Evolutionary conservation across 2,329 filamentous ascomycete genomes (phyloP).

Genomic region (Fusarium armeniacum): DNA sequence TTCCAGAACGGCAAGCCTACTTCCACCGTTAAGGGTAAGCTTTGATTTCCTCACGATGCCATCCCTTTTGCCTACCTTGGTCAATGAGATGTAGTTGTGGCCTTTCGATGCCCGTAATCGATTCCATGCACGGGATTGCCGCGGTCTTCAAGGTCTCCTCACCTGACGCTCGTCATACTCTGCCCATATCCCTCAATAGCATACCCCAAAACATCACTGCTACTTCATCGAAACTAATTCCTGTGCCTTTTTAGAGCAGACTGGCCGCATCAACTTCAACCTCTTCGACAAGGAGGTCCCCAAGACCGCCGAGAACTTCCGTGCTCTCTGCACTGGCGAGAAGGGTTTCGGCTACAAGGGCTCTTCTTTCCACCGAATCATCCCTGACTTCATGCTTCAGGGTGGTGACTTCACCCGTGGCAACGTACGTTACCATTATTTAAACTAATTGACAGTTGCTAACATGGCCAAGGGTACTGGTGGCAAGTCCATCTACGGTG

Average conservation of each 20-base stretch:
- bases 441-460: conserved; percentile 24
- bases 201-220: background rate
- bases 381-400: conserved; percentile 95
- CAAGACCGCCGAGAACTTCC: conserved; percentile 90
- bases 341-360: conserved; percentile 86
- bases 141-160: background rate
- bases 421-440: conserved; percentile 74
- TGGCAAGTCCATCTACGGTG: conserved; percentile 94
- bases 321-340: conserved; percentile 83
- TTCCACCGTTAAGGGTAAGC: conserved; percentile 71
- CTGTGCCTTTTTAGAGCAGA: conserved; percentile 68
- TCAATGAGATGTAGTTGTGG: conserved; percentile 3
- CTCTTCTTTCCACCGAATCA: conserved; percentile 93
- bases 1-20: conserved; percentile 72
- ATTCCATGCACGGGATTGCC: background rate
- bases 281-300: conserved; percentile 89
- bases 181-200: conserved; percentile 25
- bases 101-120: conserved; percentile 1
- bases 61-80: conserved; percentile 19
- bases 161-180: conserved; percentile 21
- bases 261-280: conserved; percentile 87
- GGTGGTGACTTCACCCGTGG: conserved; percentile 94
- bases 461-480: conserved; percentile 77
- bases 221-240: conserved; percentile 38
- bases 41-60: conserved; percentile 13